These are phyloP conservation scores for Quercus wislizeni DNA, from an alignment of 306 rosid species.

Conservation along the genomic window DNA sequence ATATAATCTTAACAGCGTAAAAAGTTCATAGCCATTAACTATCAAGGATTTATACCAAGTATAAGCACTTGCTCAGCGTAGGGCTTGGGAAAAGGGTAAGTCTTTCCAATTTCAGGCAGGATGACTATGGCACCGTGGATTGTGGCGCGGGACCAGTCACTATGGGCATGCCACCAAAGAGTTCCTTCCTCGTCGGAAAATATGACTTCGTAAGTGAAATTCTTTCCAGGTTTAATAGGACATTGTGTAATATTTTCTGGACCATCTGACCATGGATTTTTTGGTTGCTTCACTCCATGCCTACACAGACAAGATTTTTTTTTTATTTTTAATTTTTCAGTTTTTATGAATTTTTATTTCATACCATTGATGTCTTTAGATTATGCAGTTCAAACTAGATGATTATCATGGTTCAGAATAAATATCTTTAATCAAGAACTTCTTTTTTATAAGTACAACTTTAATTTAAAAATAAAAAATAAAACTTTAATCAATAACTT, in stretches of 20 bases:
- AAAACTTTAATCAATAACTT: too few species aligned
- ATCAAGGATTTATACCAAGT: constrained; percentile 3
- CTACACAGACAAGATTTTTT: not conserved
- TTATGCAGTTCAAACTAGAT: too few species aligned
- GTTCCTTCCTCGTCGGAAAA: constrained; percentile 40
- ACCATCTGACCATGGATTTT: constrained; percentile 44
- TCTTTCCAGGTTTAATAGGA: constrained; percentile 25
- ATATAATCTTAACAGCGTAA: not conserved
- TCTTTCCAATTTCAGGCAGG: not conserved
- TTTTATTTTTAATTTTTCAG: too few species aligned
- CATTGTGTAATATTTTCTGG: constrained; percentile 40
- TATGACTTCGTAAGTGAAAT: constrained; percentile 22
- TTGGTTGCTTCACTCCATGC: constrained; percentile 39
- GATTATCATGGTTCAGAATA: too few species aligned
- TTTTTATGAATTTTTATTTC: too few species aligned
- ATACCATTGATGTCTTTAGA: too few species aligned
- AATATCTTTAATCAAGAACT: too few species aligned
- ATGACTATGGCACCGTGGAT: constrained; percentile 31
- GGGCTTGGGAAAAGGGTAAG: constrained; percentile 28
- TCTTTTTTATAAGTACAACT: too few species aligned
- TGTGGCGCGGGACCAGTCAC: constrained; percentile 34
- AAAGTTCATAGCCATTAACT: not conserved
- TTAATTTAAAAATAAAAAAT: too few species aligned
- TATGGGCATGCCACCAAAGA: constrained; percentile 46
- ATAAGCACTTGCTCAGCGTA: constrained; percentile 7